Percentiles rank a stretch among this genome's conserved stretches.
These are phyloP conservation scores for Lepiota subincarnata DNA, from an alignment of 768 basidiomycete genomes.

Conservation along the genomic window DNA sequence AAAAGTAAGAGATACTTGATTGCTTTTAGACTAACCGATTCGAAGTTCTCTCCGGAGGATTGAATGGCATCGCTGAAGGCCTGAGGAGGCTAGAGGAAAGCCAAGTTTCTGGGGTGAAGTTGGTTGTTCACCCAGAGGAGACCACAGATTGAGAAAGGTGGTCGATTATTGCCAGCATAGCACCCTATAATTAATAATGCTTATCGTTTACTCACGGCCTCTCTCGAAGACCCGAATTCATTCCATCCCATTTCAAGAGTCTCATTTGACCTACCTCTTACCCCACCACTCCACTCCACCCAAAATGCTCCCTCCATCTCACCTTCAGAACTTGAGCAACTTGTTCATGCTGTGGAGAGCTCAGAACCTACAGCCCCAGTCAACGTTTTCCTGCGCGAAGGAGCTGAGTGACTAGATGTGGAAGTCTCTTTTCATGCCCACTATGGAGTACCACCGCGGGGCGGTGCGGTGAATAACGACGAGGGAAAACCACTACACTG, in stretches of 20 bases:
- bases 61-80: constrained; percentile 39
- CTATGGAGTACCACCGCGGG: constrained; percentile 1
- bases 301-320: constrained; percentile 6
- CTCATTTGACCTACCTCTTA: background rate
- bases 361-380: background rate
- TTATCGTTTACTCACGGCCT: background rate
- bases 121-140: constrained; percentile 40
- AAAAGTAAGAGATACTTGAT: background rate
- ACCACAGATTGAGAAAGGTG: too few relatives aligned
- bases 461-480: background rate
- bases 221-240: background rate
- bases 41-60: constrained; percentile 38
- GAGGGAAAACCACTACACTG: background rate
- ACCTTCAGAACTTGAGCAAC: constrained; percentile 2
- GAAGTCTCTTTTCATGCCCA: constrained; percentile 7
- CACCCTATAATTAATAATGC: too few relatives aligned
- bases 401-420: background rate
- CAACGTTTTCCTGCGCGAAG: background rate
- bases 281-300: background rate
- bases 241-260: constrained; percentile 5
- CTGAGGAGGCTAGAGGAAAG: constrained; percentile 34
- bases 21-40: constrained; percentile 35
- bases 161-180: too few relatives aligned
- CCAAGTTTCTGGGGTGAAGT: constrained; percentile 38
- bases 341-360: background rate